These are phyloP conservation scores for Pythium insidiosum DNA, from an alignment of 352 stramenopile species.

Conservation along the genomic window DNA sequence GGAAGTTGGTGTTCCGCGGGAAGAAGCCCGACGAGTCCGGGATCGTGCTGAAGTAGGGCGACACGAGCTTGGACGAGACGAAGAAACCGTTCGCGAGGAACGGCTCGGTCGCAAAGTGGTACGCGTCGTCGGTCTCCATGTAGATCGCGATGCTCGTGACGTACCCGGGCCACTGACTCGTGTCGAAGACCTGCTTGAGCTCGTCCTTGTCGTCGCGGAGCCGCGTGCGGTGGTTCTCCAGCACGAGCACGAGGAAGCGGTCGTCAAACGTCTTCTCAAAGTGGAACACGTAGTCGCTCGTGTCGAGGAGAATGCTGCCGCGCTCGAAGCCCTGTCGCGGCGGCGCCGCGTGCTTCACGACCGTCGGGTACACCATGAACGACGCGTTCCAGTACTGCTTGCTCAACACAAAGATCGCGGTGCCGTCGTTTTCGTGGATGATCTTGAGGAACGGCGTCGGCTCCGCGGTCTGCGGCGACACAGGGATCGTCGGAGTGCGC, in stretches of 20 bases:
- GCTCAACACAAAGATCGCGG: slow-evolving; percentile 35
- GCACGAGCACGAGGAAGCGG: slow-evolving; percentile 34
- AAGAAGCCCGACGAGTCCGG: slow-evolving; percentile 25
- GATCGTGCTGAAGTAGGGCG: slow-evolving; percentile 25
- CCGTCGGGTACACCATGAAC: slow-evolving; percentile 66
- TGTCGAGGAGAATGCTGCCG: slow-evolving; percentile 49
- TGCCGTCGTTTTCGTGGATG: slow-evolving; percentile 18
- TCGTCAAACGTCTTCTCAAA: slow-evolving; percentile 38
- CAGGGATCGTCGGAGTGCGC: slow-evolving; percentile 12
- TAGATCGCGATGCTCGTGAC: slow-evolving; percentile 44
- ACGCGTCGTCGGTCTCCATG: slow-evolving; percentile 45
- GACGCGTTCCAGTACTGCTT: slow-evolving; percentile 54
- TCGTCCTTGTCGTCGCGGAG: slow-evolving; percentile 30
- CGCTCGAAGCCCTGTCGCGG: slow-evolving; percentile 29
- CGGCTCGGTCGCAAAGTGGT: slow-evolving; percentile 34
- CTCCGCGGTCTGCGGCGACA: slow-evolving; percentile 5
- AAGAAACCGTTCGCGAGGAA: slow-evolving; percentile 77
- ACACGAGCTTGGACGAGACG: slow-evolving; percentile 36
- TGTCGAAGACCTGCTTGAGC: slow-evolving; percentile 41
- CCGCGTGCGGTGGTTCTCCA: slow-evolving; percentile 45
- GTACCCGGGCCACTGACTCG: slow-evolving; percentile 62
- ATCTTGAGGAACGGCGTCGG: slow-evolving; percentile 33
- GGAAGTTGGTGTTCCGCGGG: slow-evolving; percentile 59
- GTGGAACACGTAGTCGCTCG: slow-evolving; percentile 57
- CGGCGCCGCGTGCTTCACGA: slow-evolving; percentile 45